Percentiles rank a stretch among this genome's conserved stretches.
phyloP scores from a whole-genome alignment of 139 green algal species.

The Closterium sp. region DNA sequence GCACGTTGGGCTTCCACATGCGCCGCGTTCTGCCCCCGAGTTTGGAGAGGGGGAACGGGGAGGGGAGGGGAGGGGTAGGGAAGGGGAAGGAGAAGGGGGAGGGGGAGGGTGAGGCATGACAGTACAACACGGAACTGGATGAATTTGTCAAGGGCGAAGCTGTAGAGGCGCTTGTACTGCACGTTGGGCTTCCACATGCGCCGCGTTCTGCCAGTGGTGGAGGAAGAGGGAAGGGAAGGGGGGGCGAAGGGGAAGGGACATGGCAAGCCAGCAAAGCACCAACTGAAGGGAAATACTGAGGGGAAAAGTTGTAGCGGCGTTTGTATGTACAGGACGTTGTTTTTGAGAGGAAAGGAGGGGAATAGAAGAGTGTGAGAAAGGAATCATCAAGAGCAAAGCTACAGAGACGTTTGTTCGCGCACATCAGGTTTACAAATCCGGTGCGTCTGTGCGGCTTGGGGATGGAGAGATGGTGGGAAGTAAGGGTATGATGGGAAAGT shows the following conservation, averaged over 20 bases:
- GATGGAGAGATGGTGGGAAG: neutral
- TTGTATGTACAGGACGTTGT: slow-evolving; percentile 64
- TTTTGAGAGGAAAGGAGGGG: too few relatives aligned
- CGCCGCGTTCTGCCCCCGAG: slow-evolving; percentile 64
- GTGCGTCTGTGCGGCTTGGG: too few relatives aligned
- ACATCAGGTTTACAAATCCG: too few relatives aligned
- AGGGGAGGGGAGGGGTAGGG: too few relatives aligned
- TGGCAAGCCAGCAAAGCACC: too few relatives aligned
- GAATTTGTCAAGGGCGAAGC: slow-evolving; percentile 63
- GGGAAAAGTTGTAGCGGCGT: neutral
- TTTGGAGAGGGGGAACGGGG: too few relatives aligned
- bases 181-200: slow-evolving; percentile 58
- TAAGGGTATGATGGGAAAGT: too few relatives aligned
- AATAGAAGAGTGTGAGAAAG: too few relatives aligned
- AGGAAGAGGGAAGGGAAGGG: too few relatives aligned
- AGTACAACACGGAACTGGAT: neutral
- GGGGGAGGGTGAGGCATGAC: slow-evolving; percentile 48
- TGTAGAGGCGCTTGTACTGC: slow-evolving; percentile 72
- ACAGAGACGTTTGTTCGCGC: slow-evolving; percentile 69
- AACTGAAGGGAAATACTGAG: too few relatives aligned
- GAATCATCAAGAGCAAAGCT: slow-evolving; percentile 67
- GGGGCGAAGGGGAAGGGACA: too few relatives aligned
- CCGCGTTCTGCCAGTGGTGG: too few relatives aligned
- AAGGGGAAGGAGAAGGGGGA: neutral
- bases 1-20: slow-evolving; percentile 73